Evolutionary conservation across 805 yeast species (phyloP).

Genomic region (Cyberlindnera japonica): DNA sequence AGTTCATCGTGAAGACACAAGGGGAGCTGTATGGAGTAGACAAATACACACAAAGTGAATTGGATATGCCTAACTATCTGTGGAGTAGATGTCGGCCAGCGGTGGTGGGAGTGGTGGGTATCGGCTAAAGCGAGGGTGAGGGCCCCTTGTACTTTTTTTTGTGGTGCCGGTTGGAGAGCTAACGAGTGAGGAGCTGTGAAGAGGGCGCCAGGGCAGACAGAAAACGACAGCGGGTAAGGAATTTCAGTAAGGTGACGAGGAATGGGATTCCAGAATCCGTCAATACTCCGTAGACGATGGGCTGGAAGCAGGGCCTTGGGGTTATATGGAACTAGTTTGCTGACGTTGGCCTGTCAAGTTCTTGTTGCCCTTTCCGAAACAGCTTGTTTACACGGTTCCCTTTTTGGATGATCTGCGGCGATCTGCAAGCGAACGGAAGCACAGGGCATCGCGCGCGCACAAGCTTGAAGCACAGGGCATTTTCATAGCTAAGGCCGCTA

Average conservation of each 20-base stretch:
- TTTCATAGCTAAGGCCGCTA: too few relatives aligned
- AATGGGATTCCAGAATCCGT: too few relatives aligned
- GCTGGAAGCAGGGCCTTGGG: too few relatives aligned
- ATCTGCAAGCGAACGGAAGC: constrained; percentile 12
- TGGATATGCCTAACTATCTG: too few relatives aligned
- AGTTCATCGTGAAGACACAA: constrained; percentile 18
- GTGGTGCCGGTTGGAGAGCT: not conserved
- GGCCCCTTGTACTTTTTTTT: not conserved
- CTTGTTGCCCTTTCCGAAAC: constrained; percentile 8
- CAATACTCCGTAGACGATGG: too few relatives aligned
- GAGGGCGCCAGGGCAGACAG: not conserved
- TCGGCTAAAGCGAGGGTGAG: too few relatives aligned
- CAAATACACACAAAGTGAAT: too few relatives aligned
- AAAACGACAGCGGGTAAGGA: too few relatives aligned
- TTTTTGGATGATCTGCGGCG: constrained; percentile 5
- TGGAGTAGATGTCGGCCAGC: not conserved
- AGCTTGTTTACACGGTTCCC: constrained; percentile 15
- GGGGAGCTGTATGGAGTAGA: too few relatives aligned
- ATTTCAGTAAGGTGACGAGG: too few relatives aligned
- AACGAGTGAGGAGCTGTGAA: not conserved
- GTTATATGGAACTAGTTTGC: constrained; percentile 6
- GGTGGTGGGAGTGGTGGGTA: not conserved
- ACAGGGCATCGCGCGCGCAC: constrained; percentile 12
- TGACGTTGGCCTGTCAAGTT: constrained; percentile 8
- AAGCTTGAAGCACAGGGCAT: not conserved